Evolutionary conservation across 1,284 basidiomycete species (phyloP).

Genomic region (Moniliella sp.): DNA sequence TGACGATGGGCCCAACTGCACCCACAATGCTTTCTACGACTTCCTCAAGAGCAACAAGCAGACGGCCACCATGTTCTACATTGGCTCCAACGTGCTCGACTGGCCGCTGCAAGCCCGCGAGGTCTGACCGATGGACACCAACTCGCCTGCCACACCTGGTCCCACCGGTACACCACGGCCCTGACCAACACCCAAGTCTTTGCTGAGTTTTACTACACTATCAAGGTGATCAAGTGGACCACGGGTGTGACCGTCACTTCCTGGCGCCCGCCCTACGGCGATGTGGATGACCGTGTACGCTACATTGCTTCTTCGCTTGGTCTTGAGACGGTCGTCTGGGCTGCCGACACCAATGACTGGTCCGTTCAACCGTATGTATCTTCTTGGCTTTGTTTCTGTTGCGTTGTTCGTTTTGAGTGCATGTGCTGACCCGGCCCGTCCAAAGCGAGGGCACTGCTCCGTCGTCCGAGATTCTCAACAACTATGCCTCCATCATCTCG

Average conservation of each 20-base stretch:
- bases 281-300: conserved; percentile 32
- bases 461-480: no score
- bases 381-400: no score
- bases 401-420: no score
- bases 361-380: no score
- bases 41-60: conserved; percentile 37
- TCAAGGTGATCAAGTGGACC: conserved; percentile 49
- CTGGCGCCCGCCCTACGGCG: conserved; percentile 30
- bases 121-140: conserved; percentile 39
- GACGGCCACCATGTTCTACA: conserved; percentile 38
- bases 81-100: conserved; percentile 40
- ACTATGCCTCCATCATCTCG: conserved; percentile 4
- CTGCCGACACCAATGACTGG: conserved; percentile 28
- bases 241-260: conserved; percentile 35
- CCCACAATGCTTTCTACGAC: conserved; percentile 41
- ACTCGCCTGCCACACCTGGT: conserved; percentile 38
- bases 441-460: no score
- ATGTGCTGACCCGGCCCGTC: no score
- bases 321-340: conserved; percentile 31
- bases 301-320: conserved; percentile 21
- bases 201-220: conserved; percentile 78
- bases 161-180: conserved; percentile 45
- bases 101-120: conserved; percentile 40
- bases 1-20: conserved; percentile 38
- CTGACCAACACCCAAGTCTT: conserved; percentile 68